Base-by-base conservation (phyloP, 768 basidiomycete species). In the Tylopilus rubrobrunneus region DNA sequence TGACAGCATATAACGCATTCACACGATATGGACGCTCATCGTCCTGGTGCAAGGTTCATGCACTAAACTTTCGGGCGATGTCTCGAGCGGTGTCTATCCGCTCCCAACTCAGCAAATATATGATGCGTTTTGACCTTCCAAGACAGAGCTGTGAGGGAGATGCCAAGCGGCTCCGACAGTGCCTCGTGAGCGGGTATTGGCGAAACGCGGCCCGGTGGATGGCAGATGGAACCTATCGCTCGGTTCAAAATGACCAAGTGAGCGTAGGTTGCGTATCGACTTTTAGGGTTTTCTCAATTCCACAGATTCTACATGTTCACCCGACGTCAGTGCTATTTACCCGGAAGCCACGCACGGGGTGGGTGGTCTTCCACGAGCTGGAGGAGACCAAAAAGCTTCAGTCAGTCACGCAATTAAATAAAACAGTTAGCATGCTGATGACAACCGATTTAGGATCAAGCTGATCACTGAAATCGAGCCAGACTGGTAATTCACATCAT, bases 341-440 rank as follows among this genome's bases (percentile, higher is more conserved):
- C 0, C 76, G 97, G 41, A 94, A 91, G 64, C 90, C 97, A 9
- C 80, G 85, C 23, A 87, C 88, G 1, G 90, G 91, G 7, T 98
- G 93, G 92, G 90, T 99, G 4, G 76, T 99, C 9, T 98, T 87
- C 64, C 93, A 98, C 62, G 94, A 98, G 67, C 85, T 97, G 75
- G 87, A 98, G 63, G 96, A 98, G 70, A 98, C 97, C 0, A 95
- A 92, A 60, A 97, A 94, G 66, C 86, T 85, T 40, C 95, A 91
- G 90, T 91, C 61, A 62, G 89, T 68, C 41, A 23, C 19, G 27
- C 27, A 36, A 2, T 23, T 36, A 31, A 12, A n/a, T 36, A 9
- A 7, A 11, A 23, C 23, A 7, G n/a, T 8, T 41, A n/a, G 27
- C n/a, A 46, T 50, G 52, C 55, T 70, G 49, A 60, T 42, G 15